Conservation (phyloP, 106 monocot species). For the Dendrobium chrysotoxum region DNA sequence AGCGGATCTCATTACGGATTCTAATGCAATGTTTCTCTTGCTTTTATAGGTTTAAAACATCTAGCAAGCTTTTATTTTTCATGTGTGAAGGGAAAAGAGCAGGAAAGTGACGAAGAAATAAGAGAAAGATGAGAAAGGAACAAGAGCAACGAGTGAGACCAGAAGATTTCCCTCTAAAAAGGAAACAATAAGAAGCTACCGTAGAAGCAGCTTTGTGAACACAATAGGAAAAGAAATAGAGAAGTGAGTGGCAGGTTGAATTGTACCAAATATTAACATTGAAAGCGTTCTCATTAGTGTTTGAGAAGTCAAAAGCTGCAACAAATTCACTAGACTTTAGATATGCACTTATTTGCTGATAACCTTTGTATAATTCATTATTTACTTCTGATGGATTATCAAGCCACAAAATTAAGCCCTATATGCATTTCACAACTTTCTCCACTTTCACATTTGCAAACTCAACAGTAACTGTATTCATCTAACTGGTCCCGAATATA, state of each 20-base stretch:
- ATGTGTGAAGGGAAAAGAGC: too few species aligned
- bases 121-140: too few species aligned
- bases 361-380: slow-evolving; percentile 47
- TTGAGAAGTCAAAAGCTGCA: slow-evolving; percentile 49
- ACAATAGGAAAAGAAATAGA: too few species aligned
- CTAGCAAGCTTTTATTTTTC: too few species aligned
- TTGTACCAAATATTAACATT: slow-evolving; percentile 50
- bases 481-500: slow-evolving; percentile 4
- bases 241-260: slow-evolving; percentile 41
- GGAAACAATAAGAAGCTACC: too few species aligned
- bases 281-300: slow-evolving; percentile 27
- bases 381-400: slow-evolving; percentile 39
- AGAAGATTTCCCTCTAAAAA: too few species aligned
- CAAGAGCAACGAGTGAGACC: too few species aligned
- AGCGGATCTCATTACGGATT: not conserved
- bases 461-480: slow-evolving; percentile 11
- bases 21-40: not conserved
- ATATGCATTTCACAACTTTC: slow-evolving; percentile 29
- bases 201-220: too few species aligned
- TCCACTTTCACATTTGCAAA: not conserved
- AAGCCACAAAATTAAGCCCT: slow-evolving; percentile 44
- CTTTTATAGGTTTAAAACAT: not conserved
- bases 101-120: too few species aligned
- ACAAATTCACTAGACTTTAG: slow-evolving; percentile 40
- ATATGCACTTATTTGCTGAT: slow-evolving; percentile 28